These are phyloP conservation scores for Periconia macrospinosa DNA, from an alignment of 2,329 filamentous ascomycete genomes.

Conservation along the genomic window DNA sequence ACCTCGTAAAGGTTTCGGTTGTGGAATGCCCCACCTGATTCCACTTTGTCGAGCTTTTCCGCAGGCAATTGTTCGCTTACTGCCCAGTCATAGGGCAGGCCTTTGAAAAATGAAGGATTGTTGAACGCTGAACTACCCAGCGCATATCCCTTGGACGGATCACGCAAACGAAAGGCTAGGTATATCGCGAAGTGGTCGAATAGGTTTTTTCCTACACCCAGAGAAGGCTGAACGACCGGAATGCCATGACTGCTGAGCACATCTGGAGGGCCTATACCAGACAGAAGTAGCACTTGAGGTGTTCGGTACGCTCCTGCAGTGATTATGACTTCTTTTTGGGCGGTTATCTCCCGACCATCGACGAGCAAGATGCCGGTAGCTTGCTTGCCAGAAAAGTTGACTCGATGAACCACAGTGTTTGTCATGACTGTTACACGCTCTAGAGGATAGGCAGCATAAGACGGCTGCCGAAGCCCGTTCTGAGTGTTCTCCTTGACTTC, in stretches of 20 bases:
- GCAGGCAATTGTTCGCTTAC: conserved; percentile 4
- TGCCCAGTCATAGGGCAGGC: conserved; percentile 7
- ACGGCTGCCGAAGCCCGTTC: conserved; percentile 7
- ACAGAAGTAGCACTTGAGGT: conserved; percentile 52
- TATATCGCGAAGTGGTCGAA: conserved; percentile 12
- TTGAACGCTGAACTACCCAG: conserved; percentile 4
- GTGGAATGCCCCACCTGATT: neutral
- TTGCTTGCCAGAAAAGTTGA: conserved; percentile 3
- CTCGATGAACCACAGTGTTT: conserved; percentile 1
- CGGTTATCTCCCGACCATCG: neutral
- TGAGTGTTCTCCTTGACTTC: conserved; percentile 4
- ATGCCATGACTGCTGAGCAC: conserved; percentile 8
- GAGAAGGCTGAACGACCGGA: conserved; percentile 6
- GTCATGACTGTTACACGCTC: conserved; percentile 1
- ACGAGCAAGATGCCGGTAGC: conserved; percentile 1
- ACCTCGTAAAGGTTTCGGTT: conserved; percentile 1
- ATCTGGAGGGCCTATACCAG: conserved; percentile 17
- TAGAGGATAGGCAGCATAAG: conserved; percentile 8
- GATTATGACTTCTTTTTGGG: conserved; percentile 56
- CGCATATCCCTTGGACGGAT: neutral
- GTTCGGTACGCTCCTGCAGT: conserved; percentile 59
- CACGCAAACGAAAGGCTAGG: conserved; percentile 6
- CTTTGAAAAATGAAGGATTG: conserved; percentile 4
- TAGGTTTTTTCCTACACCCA: conserved; percentile 17
- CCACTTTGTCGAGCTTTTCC: neutral